Conservation (phyloP, 768 basidiomycete genomes). For the Termitomyces sp. region DNA sequence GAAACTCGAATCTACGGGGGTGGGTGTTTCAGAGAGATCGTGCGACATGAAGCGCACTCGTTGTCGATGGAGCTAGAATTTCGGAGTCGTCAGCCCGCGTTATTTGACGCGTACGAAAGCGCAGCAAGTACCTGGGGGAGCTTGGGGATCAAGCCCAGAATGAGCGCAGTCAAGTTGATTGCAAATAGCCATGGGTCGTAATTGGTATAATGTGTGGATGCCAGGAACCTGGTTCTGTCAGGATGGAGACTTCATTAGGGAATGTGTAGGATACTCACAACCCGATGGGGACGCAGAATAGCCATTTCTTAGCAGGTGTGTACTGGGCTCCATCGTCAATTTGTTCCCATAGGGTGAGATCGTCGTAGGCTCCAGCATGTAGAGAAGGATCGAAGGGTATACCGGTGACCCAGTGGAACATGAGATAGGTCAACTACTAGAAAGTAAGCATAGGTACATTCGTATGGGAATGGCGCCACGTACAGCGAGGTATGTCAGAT, state of each 20-base stretch:
- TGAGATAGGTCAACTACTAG: constrained; percentile 84
- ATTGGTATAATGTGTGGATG: constrained; percentile 97
- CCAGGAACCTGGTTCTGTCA: constrained; percentile 67
- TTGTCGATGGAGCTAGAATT: constrained; percentile 70
- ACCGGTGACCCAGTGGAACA: constrained; percentile 98
- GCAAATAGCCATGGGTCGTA: constrained; percentile 95
- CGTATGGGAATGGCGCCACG: constrained; percentile 26
- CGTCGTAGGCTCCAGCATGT: constrained; percentile 93
- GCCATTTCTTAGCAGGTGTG: constrained; percentile 97
- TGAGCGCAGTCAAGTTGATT: constrained; percentile 79
- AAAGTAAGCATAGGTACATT: constrained; percentile 5
- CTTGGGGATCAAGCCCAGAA: constrained; percentile 88
- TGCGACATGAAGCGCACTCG: constrained; percentile 75
- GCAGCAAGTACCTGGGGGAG: constrained; percentile 74
- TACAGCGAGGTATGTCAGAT: constrained; percentile 87
- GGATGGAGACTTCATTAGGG: constrained; percentile 11
- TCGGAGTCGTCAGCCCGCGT: constrained; percentile 14
- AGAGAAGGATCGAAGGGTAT: constrained; percentile 89
- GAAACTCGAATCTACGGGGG: constrained; percentile 61
- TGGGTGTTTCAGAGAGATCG: constrained; percentile 60
- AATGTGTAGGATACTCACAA: constrained; percentile 56
- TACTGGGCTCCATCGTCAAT: constrained; percentile 99
- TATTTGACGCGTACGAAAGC: constrained; percentile 6
- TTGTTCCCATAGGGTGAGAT: constrained; percentile 98
- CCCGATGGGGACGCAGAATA: constrained; percentile 82